These are phyloP conservation scores for Penicillium sp. DNA, from an alignment of 2,329 filamentous ascomycete genomes.

Conservation along the genomic window DNA sequence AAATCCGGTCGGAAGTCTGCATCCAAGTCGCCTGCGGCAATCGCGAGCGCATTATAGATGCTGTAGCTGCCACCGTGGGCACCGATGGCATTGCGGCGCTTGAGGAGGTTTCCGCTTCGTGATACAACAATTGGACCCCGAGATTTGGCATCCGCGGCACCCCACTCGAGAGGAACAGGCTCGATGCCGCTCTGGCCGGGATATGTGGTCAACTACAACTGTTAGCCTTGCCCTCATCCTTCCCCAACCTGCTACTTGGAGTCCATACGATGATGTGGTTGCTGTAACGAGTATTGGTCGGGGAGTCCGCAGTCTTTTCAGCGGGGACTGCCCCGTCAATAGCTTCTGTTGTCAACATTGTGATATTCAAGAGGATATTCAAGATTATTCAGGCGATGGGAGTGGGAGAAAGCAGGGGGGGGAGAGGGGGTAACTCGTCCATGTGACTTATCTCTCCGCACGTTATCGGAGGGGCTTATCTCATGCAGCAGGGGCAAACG, in stretches of 20 bases:
- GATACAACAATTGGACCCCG: slow-evolving; percentile 87
- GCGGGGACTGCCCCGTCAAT: slow-evolving; percentile 7
- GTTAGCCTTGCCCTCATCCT: slow-evolving; percentile 13
- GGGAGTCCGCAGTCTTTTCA: slow-evolving; percentile 17
- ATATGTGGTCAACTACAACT: slow-evolving; percentile 69
- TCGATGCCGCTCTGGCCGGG: slow-evolving; percentile 93
- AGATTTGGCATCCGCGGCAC: slow-evolving; percentile 69
- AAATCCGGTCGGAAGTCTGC: slow-evolving; percentile 77
- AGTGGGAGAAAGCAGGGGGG: neutral
- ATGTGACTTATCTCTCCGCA: slow-evolving; percentile 36
- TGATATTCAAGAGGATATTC: neutral
- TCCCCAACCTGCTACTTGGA: neutral
- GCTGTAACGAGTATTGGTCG: slow-evolving; percentile 30
- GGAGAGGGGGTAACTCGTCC: slow-evolving; percentile 8
- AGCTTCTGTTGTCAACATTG: slow-evolving; percentile 26
- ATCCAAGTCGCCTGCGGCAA: slow-evolving; percentile 86
- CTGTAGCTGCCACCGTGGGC: slow-evolving; percentile 89
- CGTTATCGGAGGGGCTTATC: slow-evolving; percentile 25
- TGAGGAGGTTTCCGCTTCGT: slow-evolving; percentile 32
- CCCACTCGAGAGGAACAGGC: slow-evolving; percentile 87
- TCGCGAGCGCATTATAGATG: slow-evolving; percentile 90
- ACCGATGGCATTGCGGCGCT: slow-evolving; percentile 57
- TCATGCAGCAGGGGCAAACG: neutral
- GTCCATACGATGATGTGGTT: slow-evolving; percentile 38
- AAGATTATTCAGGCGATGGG: neutral